These are phyloP conservation scores for Aspergillus aculeatus DNA, from an alignment of 2,329 filamentous ascomycete species.

Conservation along the genomic window DNA sequence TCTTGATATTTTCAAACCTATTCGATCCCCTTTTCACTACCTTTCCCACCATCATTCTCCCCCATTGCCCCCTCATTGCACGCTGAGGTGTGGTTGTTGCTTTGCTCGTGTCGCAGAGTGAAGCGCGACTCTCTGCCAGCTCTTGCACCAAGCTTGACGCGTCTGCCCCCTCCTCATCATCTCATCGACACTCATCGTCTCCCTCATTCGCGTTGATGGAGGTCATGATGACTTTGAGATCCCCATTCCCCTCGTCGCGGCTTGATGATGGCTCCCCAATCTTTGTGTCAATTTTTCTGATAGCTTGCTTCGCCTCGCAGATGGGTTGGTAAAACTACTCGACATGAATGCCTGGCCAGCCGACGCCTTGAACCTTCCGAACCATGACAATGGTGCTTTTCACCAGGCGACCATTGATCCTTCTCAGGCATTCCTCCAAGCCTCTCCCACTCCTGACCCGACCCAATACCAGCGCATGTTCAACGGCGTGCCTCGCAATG, in stretches of 20 bases:
- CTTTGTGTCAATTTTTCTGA: conserved; percentile 21
- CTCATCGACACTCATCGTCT: conserved; percentile 7
- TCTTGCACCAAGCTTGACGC: conserved; percentile 22
- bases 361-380: conserved; percentile 49
- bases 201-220: neutral
- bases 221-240: conserved; percentile 6
- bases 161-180: conserved; percentile 20
- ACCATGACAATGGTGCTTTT: conserved; percentile 51
- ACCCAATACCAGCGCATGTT: conserved; percentile 65
- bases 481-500: conserved; percentile 80
- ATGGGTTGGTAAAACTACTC: conserved; percentile 49
- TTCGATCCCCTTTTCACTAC: neutral
- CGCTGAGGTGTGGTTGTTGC: conserved; percentile 23
- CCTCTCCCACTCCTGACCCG: conserved; percentile 48
- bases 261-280: conserved; percentile 19
- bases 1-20: neutral
- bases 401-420: conserved; percentile 48
- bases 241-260: conserved; percentile 19
- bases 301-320: conserved; percentile 33
- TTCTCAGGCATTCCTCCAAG: conserved; percentile 49
- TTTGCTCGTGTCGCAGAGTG: conserved; percentile 25
- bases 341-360: conserved; percentile 54
- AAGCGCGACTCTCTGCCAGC: conserved; percentile 23
- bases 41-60: conserved; percentile 5
- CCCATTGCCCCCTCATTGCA: conserved; percentile 8